These are phyloP conservation scores for Fusarium piperis DNA, from an alignment of 2,329 filamentous ascomycete genomes.

Conservation along the genomic window DNA sequence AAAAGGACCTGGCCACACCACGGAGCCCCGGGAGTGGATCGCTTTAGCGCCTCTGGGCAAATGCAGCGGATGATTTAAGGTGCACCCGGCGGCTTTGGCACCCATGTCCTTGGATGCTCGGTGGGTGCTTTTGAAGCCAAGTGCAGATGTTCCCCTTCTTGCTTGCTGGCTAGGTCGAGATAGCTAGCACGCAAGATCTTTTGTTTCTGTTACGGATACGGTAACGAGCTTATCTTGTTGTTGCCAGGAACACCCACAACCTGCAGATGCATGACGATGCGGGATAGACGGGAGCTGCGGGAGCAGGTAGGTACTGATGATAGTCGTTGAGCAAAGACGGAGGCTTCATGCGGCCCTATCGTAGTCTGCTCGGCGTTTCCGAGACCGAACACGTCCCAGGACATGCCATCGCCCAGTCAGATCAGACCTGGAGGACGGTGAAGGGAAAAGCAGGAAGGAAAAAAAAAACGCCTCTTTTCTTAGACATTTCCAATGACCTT, in stretches of 20 bases:
- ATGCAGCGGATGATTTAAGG: slow-evolving; percentile 44
- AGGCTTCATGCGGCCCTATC: slow-evolving; percentile 12
- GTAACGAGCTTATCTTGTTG: slow-evolving; percentile 38
- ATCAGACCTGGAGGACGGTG: slow-evolving; percentile 10
- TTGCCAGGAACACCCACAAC: slow-evolving; percentile 24
- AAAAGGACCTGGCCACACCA: slow-evolving; percentile 40
- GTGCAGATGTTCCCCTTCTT: slow-evolving; percentile 12
- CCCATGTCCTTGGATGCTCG: slow-evolving; percentile 15
- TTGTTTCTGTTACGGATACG: slow-evolving; percentile 39
- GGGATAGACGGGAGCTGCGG: slow-evolving; percentile 7
- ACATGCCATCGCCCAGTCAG: slow-evolving; percentile 3
- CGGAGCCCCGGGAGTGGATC: slow-evolving; percentile 41
- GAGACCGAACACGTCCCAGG: slow-evolving; percentile 12
- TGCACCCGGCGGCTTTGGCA: slow-evolving; percentile 41
- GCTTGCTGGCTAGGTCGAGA: slow-evolving; percentile 24
- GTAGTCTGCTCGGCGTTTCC: slow-evolving; percentile 35
- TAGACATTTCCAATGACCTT: slow-evolving; percentile 29
- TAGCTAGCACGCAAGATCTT: slow-evolving; percentile 37
- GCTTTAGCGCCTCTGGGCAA: slow-evolving; percentile 39
- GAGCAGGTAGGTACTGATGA: not conserved
- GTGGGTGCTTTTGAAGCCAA: slow-evolving; percentile 1
- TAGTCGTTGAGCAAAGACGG: not conserved
- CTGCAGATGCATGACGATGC: slow-evolving; percentile 21
- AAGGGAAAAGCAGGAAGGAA: slow-evolving; percentile 6
- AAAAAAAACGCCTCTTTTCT: slow-evolving; percentile 27